phyloP scores from a whole-genome alignment of 2,329 filamentous ascomycete species.

The Microcyclosporella mali region DNA sequence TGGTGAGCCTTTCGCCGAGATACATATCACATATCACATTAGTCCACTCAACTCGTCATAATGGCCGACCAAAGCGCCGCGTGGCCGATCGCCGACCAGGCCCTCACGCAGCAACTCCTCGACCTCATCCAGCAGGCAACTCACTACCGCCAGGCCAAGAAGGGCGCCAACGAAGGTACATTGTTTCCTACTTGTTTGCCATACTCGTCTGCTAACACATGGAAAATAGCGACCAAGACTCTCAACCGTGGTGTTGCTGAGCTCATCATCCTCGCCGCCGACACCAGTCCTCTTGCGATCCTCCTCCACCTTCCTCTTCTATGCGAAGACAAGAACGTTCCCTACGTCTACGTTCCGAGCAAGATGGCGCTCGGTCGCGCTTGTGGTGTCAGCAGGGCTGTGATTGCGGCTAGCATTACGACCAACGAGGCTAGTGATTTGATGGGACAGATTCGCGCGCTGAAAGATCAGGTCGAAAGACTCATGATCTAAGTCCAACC shows the following conservation, averaged over 20 bases:
- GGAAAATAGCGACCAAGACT: conserved; percentile 62
- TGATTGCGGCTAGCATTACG: conserved; percentile 83
- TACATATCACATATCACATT: background rate
- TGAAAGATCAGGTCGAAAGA: conserved; percentile 94
- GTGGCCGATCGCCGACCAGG: conserved; percentile 41
- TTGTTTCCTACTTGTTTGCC: background rate
- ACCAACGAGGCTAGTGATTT: conserved; percentile 87
- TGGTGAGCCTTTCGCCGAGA: background rate
- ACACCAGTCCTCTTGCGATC: conserved; percentile 81
- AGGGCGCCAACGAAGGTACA: conserved; percentile 67
- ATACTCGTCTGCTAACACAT: background rate
- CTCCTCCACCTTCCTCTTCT: conserved; percentile 84
- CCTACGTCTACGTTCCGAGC: conserved; percentile 48
- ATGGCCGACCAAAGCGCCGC: conserved; percentile 46
- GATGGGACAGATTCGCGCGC: conserved; percentile 74
- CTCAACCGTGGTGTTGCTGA: conserved; percentile 87
- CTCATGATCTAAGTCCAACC: conserved; percentile 65
- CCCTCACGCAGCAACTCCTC: conserved; percentile 44
- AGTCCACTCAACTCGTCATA: background rate
- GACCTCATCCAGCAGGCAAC: conserved; percentile 59
- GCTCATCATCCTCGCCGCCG: conserved; percentile 81
- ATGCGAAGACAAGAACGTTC: conserved; percentile 70
- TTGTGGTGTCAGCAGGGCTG: conserved; percentile 79
- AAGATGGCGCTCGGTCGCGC: conserved; percentile 84
- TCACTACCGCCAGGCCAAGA: conserved; percentile 66